Percentiles rank a stretch among this genome's conserved stretches.
Evolutionary conservation across 768 basidiomycete genomes (phyloP).

Genomic region (Lactifluus pinguis): DNA sequence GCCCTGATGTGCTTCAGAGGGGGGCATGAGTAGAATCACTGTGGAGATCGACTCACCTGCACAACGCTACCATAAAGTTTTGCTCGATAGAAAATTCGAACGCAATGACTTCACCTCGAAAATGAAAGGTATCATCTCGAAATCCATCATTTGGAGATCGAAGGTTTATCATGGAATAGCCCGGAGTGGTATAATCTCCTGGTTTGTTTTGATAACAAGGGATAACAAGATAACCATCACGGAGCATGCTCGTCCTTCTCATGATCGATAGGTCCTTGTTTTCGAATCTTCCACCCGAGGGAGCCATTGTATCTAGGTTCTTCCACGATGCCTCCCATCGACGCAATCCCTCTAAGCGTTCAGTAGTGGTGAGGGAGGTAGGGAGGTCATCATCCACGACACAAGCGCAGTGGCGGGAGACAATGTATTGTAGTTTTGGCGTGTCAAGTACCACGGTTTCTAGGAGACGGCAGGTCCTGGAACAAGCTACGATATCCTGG

Average conservation of each 20-base stretch:
- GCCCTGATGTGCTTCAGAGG: not conserved
- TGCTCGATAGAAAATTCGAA: not conserved
- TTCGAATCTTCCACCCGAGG: not conserved
- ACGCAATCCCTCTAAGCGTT: not conserved
- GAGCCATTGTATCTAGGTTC: not conserved
- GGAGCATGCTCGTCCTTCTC: not conserved
- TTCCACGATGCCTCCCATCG: not conserved
- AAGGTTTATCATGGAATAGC: not conserved
- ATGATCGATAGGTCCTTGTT: not conserved
- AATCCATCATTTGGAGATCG: not conserved
- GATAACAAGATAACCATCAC: not conserved
- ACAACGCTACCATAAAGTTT: not conserved
- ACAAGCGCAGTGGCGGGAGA: not conserved
- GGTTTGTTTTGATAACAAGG: not conserved
- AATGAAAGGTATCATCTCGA: not conserved
- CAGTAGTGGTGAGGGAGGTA: not conserved
- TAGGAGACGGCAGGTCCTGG: not conserved
- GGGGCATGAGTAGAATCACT: no score
- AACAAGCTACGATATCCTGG: not conserved
- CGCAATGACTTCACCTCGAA: not conserved
- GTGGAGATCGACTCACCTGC: not conserved
- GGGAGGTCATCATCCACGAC: not conserved
- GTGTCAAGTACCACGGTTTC: not conserved
- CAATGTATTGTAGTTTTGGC: not conserved
- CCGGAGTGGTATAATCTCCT: not conserved